Percentiles rank a stretch among this genome's conserved stretches.
Conservation (phyloP, 2,329 filamentous ascomycete species). For the Fusarium marasasianum region DNA sequence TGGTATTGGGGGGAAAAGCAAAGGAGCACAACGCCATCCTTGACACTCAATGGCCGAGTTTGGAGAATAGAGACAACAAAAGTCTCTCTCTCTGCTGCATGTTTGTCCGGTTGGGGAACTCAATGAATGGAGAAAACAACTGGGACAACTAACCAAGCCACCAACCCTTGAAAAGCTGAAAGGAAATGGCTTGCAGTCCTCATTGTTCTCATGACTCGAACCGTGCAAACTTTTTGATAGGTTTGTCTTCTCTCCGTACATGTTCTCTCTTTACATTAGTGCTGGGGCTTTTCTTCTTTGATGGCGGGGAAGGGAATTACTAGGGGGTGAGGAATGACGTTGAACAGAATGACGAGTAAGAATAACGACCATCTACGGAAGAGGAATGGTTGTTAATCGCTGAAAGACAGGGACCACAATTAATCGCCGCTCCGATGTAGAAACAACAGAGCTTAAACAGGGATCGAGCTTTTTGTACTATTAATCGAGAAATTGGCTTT, state of each 20-base stretch:
- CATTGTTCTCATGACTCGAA: slow-evolving; percentile 14
- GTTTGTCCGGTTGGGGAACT: not conserved
- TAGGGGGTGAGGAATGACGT: slow-evolving; percentile 17
- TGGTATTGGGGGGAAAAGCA: slow-evolving; percentile 29
- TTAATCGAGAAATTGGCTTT: slow-evolving; percentile 2
- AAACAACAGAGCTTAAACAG: not conserved
- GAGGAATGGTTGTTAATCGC: slow-evolving; percentile 3
- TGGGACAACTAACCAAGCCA: not conserved
- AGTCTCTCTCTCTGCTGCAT: not conserved
- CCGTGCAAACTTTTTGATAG: slow-evolving; percentile 1
- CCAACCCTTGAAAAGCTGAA: not conserved
- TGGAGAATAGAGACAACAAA: slow-evolving; percentile 3
- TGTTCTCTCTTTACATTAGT: not conserved
- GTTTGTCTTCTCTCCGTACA: not conserved
- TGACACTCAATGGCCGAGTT: not conserved
- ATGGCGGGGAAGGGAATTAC: slow-evolving; percentile 6
- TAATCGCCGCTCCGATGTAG: slow-evolving; percentile 15
- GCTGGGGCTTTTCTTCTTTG: not conserved
- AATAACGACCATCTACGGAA: not conserved
- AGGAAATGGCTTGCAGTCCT: not conserved
- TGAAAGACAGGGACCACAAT: slow-evolving; percentile 17
- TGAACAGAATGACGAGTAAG: slow-evolving; percentile 26
- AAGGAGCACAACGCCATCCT: slow-evolving; percentile 15
- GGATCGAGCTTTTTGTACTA: slow-evolving; percentile 17
- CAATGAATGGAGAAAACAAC: slow-evolving; percentile 14